Evolutionary conservation across 2,329 filamentous ascomycete genomes (phyloP), one percentile per base, ranked within the genome.

Genomic region (Didymella sp.): DNA sequence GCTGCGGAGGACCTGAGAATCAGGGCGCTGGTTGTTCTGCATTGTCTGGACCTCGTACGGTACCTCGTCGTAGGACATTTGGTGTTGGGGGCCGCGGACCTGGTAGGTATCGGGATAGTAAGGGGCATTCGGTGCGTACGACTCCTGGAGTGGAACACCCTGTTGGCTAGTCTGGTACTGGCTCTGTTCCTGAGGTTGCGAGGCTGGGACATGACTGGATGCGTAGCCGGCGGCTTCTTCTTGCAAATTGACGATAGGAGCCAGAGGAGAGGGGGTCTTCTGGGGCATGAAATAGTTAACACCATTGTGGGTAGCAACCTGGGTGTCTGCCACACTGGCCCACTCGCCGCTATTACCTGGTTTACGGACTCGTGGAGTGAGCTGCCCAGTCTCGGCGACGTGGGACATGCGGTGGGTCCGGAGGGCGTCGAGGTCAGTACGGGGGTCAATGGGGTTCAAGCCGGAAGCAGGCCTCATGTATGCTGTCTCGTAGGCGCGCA

Each of bases 371-470:
- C 77, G 63, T 21, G 76, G 77, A 25, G 74, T 76, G 43, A 82
- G 72, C 59, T 82, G 80, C 15, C 80, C 80, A 31, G 79, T 82
- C 67, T 82, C 80, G 17, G 80, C 80, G 28, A 79, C 80, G 60
- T 81, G 80, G 6, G 80, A 82, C 51, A 80, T 68, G 28, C 80
- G 79, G 60, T 81, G 79, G 55, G 67, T 80, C 51, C 80, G 74
- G 52, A 82, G 77, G 24, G 81, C 67, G 40, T 75, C 70, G 31
- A 76, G 71, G 50, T 76, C 71, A 22, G 65, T 69, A n/a, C 69
- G 69, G 17, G 73, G 73, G 54, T 76, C 72, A 25, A 68, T 62
- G 28, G 72, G 66, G 11, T 58, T 57, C 12, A 60, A 51, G 8
- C 56, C 42, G 4, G 66, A 64, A 21, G 60, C 53, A 12, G 71